Percentiles rank a stretch among this genome's conserved stretches.
phyloP scores from a whole-genome alignment of 805 yeast species.

The Ascoidea asiatica region DNA sequence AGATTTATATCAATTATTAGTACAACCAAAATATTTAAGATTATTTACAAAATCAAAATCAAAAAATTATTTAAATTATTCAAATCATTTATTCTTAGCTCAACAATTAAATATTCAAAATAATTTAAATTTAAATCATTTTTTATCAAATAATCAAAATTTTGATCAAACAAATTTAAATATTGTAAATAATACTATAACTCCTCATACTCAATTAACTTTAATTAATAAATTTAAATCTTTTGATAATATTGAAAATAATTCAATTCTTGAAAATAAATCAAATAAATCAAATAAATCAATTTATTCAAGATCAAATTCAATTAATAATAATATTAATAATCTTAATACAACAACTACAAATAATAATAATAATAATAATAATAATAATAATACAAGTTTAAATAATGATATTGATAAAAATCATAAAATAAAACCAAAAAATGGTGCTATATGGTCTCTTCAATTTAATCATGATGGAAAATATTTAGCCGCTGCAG shows the following conservation, averaged over 20 bases:
- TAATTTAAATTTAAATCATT: not conserved
- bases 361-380: no score
- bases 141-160: not conserved
- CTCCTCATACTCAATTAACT: not conserved
- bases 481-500: slow-evolving; percentile 71
- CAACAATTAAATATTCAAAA: slow-evolving; percentile 2
- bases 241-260: not conserved
- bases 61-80: slow-evolving; percentile 1
- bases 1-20: slow-evolving; percentile 7
- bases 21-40: slow-evolving; percentile 9
- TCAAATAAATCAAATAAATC: not conserved
- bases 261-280: no score
- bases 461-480: slow-evolving; percentile 72
- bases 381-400: no score
- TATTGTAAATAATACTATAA: not conserved
- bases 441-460: slow-evolving; percentile 44
- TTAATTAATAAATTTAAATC: not conserved
- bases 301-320: not conserved
- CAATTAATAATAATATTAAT: no score
- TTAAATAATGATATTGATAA: no score
- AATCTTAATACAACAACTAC: not conserved
- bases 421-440: no score
- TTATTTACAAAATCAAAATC: not conserved
- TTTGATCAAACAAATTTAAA: not conserved
- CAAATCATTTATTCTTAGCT: slow-evolving; percentile 8